Evolutionary conservation across 352 stramenopile genomes (phyloP), one percentile per base, ranked within the genome.

Genomic region (Globisporangium paddicum): DNA sequence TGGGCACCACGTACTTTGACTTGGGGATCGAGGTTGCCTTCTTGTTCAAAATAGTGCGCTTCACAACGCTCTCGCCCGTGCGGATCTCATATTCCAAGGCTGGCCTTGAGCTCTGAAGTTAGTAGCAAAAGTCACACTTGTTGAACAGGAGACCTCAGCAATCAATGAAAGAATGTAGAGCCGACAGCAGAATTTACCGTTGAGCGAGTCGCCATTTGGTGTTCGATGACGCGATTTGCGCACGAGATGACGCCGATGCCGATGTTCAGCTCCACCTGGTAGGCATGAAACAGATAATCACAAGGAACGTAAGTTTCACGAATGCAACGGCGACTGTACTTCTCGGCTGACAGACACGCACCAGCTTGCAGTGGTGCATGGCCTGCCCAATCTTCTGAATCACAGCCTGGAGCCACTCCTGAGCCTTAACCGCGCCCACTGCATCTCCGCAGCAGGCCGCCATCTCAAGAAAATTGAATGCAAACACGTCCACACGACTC

Each of bases 381-480:
- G 69, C 66, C 16, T 83, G 68, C 3, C 79, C 83, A 18, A 93
- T 51, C 41, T 79, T 87, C 28, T 84, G 70, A 1, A 87, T 45
- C 3, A 89, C 58, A 0, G 67, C 68, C 23, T 76, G 55, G 9
- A 93, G 67, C 77, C 77, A 89, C 25, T 81, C 77, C 46, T 90
- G 81, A 9, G 83, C 81, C 34, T 69, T 79, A 21, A 52, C 48
- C 10, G 67, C 62, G 37, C 88, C 76, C 2, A 86, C 57, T 30
- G 70, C 53, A 8, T 57, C 68, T 16, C 75, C 73, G 46, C 79
- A 90, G 41, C 79, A 90, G 3, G 79, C 47, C 25, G 79, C 78
- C 81, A 90, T 90, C 63, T 90, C 81, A 41, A 89, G 42, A 35
- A 68, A 90, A 61, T 63, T 88, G 54, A 89, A 88, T 2, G 68